Evolutionary conservation across 2,329 filamentous ascomycete species (phyloP), one percentile per base, ranked within the genome.

Genomic region (Aureobasidium sp.): DNA sequence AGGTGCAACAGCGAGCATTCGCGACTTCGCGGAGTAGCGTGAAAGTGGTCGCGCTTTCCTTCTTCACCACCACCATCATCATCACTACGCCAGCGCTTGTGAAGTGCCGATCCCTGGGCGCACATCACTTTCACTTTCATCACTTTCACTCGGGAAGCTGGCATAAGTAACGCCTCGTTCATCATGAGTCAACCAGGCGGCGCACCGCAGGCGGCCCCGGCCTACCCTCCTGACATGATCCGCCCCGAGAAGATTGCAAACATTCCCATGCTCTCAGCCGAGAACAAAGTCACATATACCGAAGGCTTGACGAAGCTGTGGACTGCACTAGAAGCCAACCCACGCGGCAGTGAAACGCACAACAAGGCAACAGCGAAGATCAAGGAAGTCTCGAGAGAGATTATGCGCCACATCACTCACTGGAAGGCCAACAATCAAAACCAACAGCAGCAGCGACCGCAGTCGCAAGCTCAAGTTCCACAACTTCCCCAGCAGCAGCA

Each of bases 351-450:
- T 17, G 64, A 66, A n/a, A 52, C 45, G 20, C 51, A 66, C 22
- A 63, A 58, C n/a, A 64, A 66, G 60, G 64, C 64, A 17, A 49
- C 61, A 17, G 25, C 48, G 15, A 66, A 64, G 63, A 66, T 66
- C 57, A 66, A 62, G 61, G 72, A 64, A 34, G 64, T 66, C 9
- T 66, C 64, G 14, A 49, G 45, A 34, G 61, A 66, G 14, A 42
- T 66, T 12, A 55, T 65, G 62, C 37, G 47, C 29, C 39, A 57
- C 34, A 56, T 65, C 11, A 34, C 62, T 5, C 58, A 44, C 25
- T 64, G 60, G 47, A 65, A 64, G 31, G 45, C 58, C 31, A 41
- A 48, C 22, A 56, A 29, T 5, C 56, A 42, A n/a, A 57, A 53
- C 17, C 41, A 52, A 29, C 63, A 57, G 56, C 63, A 61, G 41